Evolutionary conservation across 352 stramenopile genomes (phyloP), one percentile per base, ranked within the genome.

Genomic region (Lagenidium sp.): DNA sequence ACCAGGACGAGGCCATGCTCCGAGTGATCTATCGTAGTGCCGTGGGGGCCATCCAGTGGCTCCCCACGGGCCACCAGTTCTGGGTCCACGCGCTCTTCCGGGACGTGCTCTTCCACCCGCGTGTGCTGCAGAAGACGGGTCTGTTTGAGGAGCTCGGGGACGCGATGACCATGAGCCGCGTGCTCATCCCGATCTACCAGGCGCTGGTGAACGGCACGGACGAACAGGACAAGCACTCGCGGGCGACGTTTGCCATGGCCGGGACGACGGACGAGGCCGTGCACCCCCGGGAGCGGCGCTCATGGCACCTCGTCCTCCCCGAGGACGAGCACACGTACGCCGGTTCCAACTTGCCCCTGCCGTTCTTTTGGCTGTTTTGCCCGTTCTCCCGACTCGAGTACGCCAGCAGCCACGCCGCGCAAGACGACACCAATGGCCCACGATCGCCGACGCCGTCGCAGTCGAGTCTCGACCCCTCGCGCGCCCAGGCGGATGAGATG

Each of bases 301-400:
- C 73, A 24, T 79, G 53, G 13, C 71, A 89, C 52, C 57, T 86
- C 35, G 64, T 63, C 18, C 44, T 81, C 12, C 76, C 76, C 28
- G 66, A 75, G 50, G 46, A 80, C 16, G 76, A 85, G 48, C 47
- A 74, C 25, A 50, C 38, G 21, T 85, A 72, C 38, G 35, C 66
- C 16, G 53, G 57, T 18, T 73, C 59, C 20, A 85, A 82, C 36
- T 47, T 88, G 18, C 76, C 73, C 11, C 35, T 89, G 34, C 73
- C 73, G 24, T 68, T 53, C 37, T 79, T 77, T 26, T 89, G 76
- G 76, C 68, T 86, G 55, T 68, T 80, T 28, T 78, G 58, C 41
- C 76, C 76, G 25, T 63, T 89, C 26, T 89, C 76, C 8, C 68
- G 68, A 8, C 71, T 85, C 26, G 73, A 85, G 38, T 82, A 80